Base-by-base conservation (phyloP, 2,329 filamentous ascomycete species). In the Ophiosphaerella korrae region DNA sequence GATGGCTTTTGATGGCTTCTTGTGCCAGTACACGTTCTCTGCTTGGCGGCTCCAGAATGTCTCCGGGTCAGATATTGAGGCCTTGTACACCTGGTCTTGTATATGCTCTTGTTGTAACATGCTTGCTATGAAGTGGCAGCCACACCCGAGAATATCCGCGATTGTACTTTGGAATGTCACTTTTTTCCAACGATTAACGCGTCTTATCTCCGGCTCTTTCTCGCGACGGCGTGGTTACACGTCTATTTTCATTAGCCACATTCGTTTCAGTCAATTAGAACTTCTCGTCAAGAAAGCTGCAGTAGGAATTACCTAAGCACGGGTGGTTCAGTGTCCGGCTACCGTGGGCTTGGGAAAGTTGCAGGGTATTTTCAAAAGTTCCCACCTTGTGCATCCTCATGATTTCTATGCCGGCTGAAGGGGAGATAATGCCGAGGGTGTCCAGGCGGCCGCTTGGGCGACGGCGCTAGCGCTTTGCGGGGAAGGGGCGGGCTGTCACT, bases 1-100 rank as follows among this genome's bases (percentile, higher is more conserved):
- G 18, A 95, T 80, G 0, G 84, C 82, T 0, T 80, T 78, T 11
- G 82, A 82, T 7, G 92, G 92, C 47, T 83, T 81, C 66, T 85
- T 88, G 74, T 95, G 88, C 92, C 92, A 97, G 72, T 88, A 77
- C 3, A 97, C 78, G 18, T 88, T 83, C 38, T 84, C 79, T 5
- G 91, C 91, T 67, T 94, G 89, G 48, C 81, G 79, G 18, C 77
- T 77, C 91, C 91, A 96, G 76, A 95, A 95, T 5, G 76, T 68
- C 55, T 88, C 83, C 0, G 89, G 89, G 57, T 88, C 77, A n/a
- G 75, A 71, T 42, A 94, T 81, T 45, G 89, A 92, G 53, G 70
- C 64, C 3, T 68, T 55, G 58, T 82, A 78, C n/a, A 80, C 76
- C n/a, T 64, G 52, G 58, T 83, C 77, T 71, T 85, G 82, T 3